Base-by-base conservation (phyloP, 2,329 filamentous ascomycete genomes). In the Colletotrichum sp. region DNA sequence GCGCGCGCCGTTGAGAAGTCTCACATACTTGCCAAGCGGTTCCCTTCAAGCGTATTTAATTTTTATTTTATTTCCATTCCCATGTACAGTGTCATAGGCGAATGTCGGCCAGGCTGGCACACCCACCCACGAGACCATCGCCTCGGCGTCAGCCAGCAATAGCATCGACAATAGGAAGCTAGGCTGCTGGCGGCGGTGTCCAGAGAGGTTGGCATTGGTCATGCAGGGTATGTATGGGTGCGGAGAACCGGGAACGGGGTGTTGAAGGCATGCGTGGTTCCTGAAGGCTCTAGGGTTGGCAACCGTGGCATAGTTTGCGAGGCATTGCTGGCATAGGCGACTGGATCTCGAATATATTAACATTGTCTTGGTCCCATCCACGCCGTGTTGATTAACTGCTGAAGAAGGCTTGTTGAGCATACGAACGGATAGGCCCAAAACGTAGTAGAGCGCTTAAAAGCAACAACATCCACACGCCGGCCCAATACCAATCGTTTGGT, bases 11-110 rank as follows among this genome's bases (percentile, higher is more conserved):
- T 71, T 71, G 68, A 30, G 27, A 34, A 60, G 57, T 65, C 72
- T 74, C 67, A 74, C 72, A 65, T 74, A 67, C 67, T 66, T 71
- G 67, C 72, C 67, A 64, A 59, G 60, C 27, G 27, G 30, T 36
- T 28, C 39, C 27, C 30, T 19, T 27, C 19, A 28, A n/a, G 19
- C 19, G 19, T 16, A 22, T n/a, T 44, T 22, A 25, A 15, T 30
- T 55, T 63, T 60, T 34, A 36, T 19, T 32, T 60, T 65, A 9
- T 30, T 28, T n/a, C 16, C 36, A 34, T 15, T 5, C 30, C 12
- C 8, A 15, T 39, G 15, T 44, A 30, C 60, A 65, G 12, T 13
- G 59, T 15, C 44, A 15, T 48, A 32, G 59, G 48, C 48, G 28
- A 32, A 60, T 22, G 19, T 34, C 27, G n/a, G 15, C 67, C 16